Base-by-base conservation (phyloP, 2,329 filamentous ascomycete species). In the Paraphaeosphaeria minitans region DNA sequence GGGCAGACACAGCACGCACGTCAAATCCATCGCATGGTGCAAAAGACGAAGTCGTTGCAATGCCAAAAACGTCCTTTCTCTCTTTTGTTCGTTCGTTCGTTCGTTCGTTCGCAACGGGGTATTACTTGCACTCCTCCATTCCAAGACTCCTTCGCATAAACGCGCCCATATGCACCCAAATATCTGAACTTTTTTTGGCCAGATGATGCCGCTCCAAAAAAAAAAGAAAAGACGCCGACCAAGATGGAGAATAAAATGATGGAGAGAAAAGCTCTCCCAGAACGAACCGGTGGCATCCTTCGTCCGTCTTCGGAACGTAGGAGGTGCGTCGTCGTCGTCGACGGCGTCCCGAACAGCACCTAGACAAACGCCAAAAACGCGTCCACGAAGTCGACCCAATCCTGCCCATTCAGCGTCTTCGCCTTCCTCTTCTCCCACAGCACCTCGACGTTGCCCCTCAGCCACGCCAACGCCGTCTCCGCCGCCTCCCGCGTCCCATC, bases 321-420 rank as follows among this genome's bases (percentile, higher is more conserved):
- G n/a, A n/a, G n/a, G n/a, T n/a, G n/a, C n/a, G n/a, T n/a, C n/a
- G n/a, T n/a, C n/a, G n/a, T n/a, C n/a, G n/a, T n/a, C n/a, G n/a
- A n/a, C n/a, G n/a, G n/a, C n/a, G n/a, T n/a, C n/a, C n/a, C n/a
- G n/a, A n/a, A n/a, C n/a, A n/a, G n/a, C n/a, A n/a, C n/a, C n/a
- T n/a, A n/a, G n/a, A n/a, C 71, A 43, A 71, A 73, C 9, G 47
- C 58, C 37, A 77, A 58, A 56, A 77, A 76, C n/a, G 43, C 53
- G 54, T 77, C 73, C 46, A 77, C 74, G 47, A 72, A 66, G 41
- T 62, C 58, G 29, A 76, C 70, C 71, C 74, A 74, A 51, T 77
- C 75, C 50, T 73, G 67, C 2, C 69, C 72, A 45, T 72, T 73
- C 27, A 77, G 57, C 27, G 60, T 65, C 0, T 75, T 73, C 29